Evolutionary conservation across 1,284 basidiomycete genomes (phyloP), one percentile per base, ranked within the genome.

Genomic region (Heterobasidion annosum): DNA sequence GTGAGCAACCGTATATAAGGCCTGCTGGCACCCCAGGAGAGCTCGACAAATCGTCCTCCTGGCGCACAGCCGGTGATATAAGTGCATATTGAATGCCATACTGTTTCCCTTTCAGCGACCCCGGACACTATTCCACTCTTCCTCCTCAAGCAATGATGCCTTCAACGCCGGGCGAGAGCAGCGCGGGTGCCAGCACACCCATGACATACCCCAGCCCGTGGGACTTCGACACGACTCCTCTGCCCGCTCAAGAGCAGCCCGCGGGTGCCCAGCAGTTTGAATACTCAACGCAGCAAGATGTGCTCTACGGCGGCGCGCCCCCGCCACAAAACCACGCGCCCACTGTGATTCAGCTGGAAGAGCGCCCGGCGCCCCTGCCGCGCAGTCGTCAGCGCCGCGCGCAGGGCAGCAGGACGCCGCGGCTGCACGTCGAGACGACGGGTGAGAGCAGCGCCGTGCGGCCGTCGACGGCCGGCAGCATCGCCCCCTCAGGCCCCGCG

Each of bases 401-500:
- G 34, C n/a, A 35, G 15, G 34, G 49, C 49, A 15, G n/a, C 34
- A 8, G 46, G 25, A 16, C 9, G 16, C 25, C 32, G 25, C 46
- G 16, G 13, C 46, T 33, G 25, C 34, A n/a, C n/a, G 15, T 34
- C 25, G 34, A 15, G 37, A 43, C 16, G 13, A 42, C 42, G 34
- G 34, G 34, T 16, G 25, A 33, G 49, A 50, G 33, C 15, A 13
- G 16, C 25, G 9, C 40, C 8, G 19, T 19, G 50, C 25, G 37
- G 15, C 12, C 15, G 50, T 19, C 19, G 25, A 25, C 15, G 16
- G 47, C 15, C 15, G 18, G 47, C 8, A 8, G 12, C 47, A 9
- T 6, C 15, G 49, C 16, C 25, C 5, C 25, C 25, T 25, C 25
- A 44, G 57, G 58, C n/a, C 42, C 49, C 25, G 57, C 67, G 34